Base-by-base conservation (phyloP, 306 rosid species). In the Castanea mollissima region DNA sequence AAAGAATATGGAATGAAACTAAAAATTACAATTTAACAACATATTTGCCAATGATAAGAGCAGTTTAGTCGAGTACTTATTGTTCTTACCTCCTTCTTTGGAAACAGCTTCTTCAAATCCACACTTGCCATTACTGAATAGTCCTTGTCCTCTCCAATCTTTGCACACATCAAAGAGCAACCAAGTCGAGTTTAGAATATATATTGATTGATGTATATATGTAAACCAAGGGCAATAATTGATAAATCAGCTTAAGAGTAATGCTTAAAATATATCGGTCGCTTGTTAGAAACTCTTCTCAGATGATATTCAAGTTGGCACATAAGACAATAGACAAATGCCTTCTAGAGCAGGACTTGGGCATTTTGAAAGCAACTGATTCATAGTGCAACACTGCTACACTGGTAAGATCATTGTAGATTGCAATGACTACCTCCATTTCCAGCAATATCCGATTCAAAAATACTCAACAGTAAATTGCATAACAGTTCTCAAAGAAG, bases 81-180 rank as follows among this genome's bases (percentile, higher is more conserved):
- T 74, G 31, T 44, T 87, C 83, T 63, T 85, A 90, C 97, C 94
- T 90, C 90, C 84, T 79, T 94, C 59, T 79, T 83, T 5, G 96
- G 92, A 79, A 92, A 90, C 82, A 94, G 77, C 85, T 77, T 92
- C 88, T 80, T 89, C 83, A 94, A 80, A 78, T 92, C 94, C 80
- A 94, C 97, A 52, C 84, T 92, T 21, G 91, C 88, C 75, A 63
- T 44, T 54, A 57, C 81, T 4, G 98, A 94, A 82, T 86, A 86
- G 62, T 92, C 88, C 84, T 81, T 94, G 91, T 92, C 98, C 89
- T 94, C 98, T 65, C 90, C 91, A 57, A 77, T 82, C 98, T 92
- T 58, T 29, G 69, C 68, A 76, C 51, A 76, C 69, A 87, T 73
- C 79, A 80, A 60, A 81, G 46, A 84, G 60, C 83, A 81, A 85